phyloP scores from a whole-genome alignment of 73 alveolate species.

The Paramecium caudatum region DNA sequence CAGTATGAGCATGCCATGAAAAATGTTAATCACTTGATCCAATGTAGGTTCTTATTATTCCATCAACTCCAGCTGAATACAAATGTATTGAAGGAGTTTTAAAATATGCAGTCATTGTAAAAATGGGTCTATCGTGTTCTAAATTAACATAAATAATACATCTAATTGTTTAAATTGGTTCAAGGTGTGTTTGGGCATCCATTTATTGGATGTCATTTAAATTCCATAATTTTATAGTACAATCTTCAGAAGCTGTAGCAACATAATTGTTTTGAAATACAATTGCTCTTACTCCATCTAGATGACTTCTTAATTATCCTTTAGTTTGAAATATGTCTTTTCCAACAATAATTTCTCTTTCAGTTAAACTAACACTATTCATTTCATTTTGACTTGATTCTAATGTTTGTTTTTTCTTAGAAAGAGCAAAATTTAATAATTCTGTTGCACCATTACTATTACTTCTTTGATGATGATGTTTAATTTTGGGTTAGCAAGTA shows the following conservation, averaged over 20 bases:
- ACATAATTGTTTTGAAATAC: conserved; percentile 67
- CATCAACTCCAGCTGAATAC: conserved; percentile 88
- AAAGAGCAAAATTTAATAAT: not conserved
- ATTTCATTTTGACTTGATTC: conserved; percentile 35
- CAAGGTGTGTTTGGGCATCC: conserved; percentile 67
- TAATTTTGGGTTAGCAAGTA: not conserved
- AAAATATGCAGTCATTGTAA: conserved; percentile 72
- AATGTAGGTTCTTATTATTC: conserved; percentile 78
- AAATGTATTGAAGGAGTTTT: conserved; percentile 73
- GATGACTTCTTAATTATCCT: conserved; percentile 75
- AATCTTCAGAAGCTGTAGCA: conserved; percentile 83
- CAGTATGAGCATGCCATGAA: conserved; percentile 81
- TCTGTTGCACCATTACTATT: conserved; percentile 26
- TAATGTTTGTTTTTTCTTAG: not conserved
- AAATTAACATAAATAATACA: not conserved
- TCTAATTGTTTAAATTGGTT: conserved; percentile 78
- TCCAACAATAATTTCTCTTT: conserved; percentile 67
- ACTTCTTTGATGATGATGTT: conserved; percentile 56
- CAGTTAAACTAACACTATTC: conserved; percentile 29
- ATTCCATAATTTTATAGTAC: conserved; percentile 85
- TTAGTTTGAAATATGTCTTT: not conserved
- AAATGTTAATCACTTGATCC: conserved; percentile 70
- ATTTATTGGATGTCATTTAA: conserved; percentile 57
- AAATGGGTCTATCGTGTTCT: conserved; percentile 80
- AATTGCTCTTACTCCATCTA: conserved; percentile 79